These are phyloP conservation scores for Cyberlindnera bimundalis DNA, from an alignment of 805 yeast genomes.

Conservation along the genomic window DNA sequence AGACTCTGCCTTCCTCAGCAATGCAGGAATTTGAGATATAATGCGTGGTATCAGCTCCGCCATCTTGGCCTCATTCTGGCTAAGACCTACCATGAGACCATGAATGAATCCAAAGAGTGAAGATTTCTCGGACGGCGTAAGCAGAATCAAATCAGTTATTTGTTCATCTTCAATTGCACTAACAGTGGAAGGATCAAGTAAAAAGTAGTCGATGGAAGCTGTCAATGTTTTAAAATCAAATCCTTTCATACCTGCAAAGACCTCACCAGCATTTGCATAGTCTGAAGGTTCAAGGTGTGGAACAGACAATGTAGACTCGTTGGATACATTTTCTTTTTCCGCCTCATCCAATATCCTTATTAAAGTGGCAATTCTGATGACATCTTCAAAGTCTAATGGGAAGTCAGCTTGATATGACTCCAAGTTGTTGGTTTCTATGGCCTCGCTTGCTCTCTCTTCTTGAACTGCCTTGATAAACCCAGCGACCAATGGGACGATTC, in stretches of 20 bases:
- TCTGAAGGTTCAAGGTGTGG: constrained; percentile 4
- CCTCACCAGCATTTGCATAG: constrained; percentile 29
- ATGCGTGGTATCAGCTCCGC: constrained; percentile 11
- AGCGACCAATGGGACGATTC: constrained; percentile 44
- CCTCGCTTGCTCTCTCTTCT: constrained; percentile 35
- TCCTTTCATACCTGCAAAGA: constrained; percentile 28
- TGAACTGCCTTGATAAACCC: constrained; percentile 49
- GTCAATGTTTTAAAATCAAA: constrained; percentile 5
- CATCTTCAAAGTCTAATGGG: constrained; percentile 28
- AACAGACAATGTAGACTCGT: no score
- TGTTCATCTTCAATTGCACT: constrained; percentile 27
- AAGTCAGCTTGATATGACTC: constrained; percentile 23
- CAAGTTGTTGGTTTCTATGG: constrained; percentile 35
- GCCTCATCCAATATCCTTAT: constrained; percentile 31
- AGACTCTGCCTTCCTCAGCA: constrained; percentile 18
- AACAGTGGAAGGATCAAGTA: constrained; percentile 42
- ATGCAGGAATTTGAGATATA: constrained; percentile 4
- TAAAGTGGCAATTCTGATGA: constrained; percentile 30
- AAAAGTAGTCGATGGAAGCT: constrained; percentile 40
- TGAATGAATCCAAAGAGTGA: constrained; percentile 36
- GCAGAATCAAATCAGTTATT: constrained; percentile 31
- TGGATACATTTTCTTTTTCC: no score
- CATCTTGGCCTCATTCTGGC: constrained; percentile 4
- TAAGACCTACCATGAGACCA: constrained; percentile 32
- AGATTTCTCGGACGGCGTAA: constrained; percentile 26